A percentile compares a stretch with the other conserved stretches of the same genome.
phyloP scores from a whole-genome alignment of 805 yeast species.

The Myxozyma monticola region DNA sequence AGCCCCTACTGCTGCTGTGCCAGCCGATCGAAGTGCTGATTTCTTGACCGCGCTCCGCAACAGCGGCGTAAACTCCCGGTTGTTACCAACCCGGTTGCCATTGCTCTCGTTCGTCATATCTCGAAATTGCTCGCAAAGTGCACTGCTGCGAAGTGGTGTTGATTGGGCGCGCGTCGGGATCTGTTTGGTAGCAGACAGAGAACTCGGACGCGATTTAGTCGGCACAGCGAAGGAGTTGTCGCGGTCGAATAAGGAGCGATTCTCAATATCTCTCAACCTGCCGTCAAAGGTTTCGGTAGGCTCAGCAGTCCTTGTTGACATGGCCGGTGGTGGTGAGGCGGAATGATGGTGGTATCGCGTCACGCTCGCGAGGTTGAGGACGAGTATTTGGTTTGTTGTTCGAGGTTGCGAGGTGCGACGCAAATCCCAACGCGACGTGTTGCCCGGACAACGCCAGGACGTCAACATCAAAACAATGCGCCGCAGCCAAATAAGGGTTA shows the following conservation, averaged over 20 bases:
- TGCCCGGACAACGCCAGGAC: too few species aligned
- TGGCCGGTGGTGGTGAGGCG: too few species aligned
- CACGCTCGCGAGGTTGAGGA: too few species aligned
- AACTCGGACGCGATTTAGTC: neutral
- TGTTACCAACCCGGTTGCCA: neutral
- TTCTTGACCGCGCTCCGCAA: conserved; percentile 19
- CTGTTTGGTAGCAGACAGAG: neutral
- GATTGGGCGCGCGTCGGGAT: too few species aligned
- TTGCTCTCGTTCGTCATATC: conserved; percentile 4
- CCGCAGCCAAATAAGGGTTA: too few species aligned
- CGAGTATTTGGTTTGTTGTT: too few species aligned
- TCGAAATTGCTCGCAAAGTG: neutral
- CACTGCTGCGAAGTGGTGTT: neutral
- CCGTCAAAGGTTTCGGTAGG: conserved; percentile 4
- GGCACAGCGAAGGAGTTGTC: neutral
- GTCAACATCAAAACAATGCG: too few species aligned
- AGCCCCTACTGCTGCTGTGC: neutral
- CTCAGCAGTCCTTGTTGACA: conserved; percentile 4
- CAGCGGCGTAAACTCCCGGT: conserved; percentile 27
- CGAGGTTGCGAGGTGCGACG: too few species aligned
- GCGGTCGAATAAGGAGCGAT: conserved; percentile 4
- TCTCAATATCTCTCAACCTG: conserved; percentile 3
- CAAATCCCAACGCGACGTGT: too few species aligned
- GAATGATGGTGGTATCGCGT: too few species aligned
- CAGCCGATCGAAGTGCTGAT: neutral